Evolutionary conservation across 2,329 filamentous ascomycete species (phyloP).

Genomic region (Aureobasidium sp.): DNA sequence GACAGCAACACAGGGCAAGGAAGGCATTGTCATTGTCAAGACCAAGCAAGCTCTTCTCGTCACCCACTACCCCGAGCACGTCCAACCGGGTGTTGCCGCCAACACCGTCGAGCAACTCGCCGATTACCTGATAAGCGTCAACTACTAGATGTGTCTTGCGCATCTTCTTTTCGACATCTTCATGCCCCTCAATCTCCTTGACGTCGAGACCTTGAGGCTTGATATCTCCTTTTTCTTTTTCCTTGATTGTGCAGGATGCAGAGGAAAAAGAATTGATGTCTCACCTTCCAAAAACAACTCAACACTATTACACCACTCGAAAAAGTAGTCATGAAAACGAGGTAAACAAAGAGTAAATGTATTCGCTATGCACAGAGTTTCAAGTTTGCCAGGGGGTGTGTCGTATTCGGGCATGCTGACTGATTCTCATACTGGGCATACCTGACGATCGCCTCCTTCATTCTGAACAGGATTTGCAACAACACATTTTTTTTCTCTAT

Average conservation of each 20-base stretch:
- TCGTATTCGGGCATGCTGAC: too few species aligned
- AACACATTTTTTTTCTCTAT: too few species aligned
- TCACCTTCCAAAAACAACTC: not conserved
- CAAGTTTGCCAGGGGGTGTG: too few species aligned
- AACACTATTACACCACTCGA: slow-evolving; percentile 4
- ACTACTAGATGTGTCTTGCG: slow-evolving; percentile 55
- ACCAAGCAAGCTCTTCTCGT: slow-evolving; percentile 84
- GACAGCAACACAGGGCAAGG: slow-evolving; percentile 54
- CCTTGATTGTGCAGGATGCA: slow-evolving; percentile 15
- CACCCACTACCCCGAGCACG: slow-evolving; percentile 71
- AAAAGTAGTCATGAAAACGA: not conserved
- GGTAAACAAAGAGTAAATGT: not conserved
- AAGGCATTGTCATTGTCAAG: slow-evolving; percentile 76
- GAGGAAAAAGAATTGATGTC: not conserved
- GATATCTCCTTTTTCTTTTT: slow-evolving; percentile 2
- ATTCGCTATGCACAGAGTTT: not conserved
- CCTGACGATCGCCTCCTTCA: too few species aligned
- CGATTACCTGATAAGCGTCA: slow-evolving; percentile 74
- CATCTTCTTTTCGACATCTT: not conserved
- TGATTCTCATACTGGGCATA: too few species aligned
- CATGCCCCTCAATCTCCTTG: not conserved
- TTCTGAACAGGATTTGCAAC: too few species aligned
- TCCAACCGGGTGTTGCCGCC: slow-evolving; percentile 68
- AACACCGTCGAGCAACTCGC: slow-evolving; percentile 75
- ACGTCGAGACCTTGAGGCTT: slow-evolving; percentile 8